These are phyloP conservation scores for Gossypium australe DNA, from an alignment of 345 rosid species.

Conservation along the genomic window DNA sequence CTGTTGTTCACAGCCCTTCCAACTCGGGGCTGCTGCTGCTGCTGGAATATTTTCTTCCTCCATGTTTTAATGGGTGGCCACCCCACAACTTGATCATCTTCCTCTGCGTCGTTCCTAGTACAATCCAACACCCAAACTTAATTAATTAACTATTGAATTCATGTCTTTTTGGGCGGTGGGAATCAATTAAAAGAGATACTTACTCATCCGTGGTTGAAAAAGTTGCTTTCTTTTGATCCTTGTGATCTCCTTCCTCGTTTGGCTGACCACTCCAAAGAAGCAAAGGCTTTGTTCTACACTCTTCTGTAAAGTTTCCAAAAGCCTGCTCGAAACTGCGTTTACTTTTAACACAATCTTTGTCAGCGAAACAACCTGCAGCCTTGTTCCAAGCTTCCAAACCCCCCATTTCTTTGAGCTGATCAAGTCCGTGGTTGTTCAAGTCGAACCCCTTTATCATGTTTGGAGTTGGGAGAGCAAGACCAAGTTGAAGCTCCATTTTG, in stretches of 20 bases:
- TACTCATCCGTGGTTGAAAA: slow-evolving; percentile 34
- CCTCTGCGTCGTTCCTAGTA: slow-evolving; percentile 24
- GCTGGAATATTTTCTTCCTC: slow-evolving; percentile 44
- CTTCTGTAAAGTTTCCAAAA: slow-evolving; percentile 8
- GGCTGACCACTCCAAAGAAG: slow-evolving; percentile 47
- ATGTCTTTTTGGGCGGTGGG: not conserved
- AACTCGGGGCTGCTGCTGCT: slow-evolving; percentile 24
- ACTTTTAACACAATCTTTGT: slow-evolving; percentile 1
- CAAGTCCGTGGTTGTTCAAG: slow-evolving; percentile 14
- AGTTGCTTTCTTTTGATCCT: slow-evolving; percentile 16
- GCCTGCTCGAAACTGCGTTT: slow-evolving; percentile 37
- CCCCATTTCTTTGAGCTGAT: slow-evolving; percentile 1
- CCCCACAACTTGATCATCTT: slow-evolving; percentile 40
- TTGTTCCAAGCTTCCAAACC: slow-evolving; percentile 7
- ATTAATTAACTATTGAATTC: not conserved
- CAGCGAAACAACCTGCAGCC: not conserved
- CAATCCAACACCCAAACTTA: not conserved
- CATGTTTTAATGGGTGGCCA: slow-evolving; percentile 79
- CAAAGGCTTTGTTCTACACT: slow-evolving; percentile 16
- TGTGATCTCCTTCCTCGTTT: slow-evolving; percentile 44
- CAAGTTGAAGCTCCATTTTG: slow-evolving; percentile 49
- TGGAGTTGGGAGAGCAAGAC: slow-evolving; percentile 36
- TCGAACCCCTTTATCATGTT: slow-evolving; percentile 13
- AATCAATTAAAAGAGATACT: slow-evolving; percentile 24
- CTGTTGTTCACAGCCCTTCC: slow-evolving; percentile 9